phyloP scores from a whole-genome alignment of 352 stramenopile species.

The Globisporangium acanthophoron region DNA sequence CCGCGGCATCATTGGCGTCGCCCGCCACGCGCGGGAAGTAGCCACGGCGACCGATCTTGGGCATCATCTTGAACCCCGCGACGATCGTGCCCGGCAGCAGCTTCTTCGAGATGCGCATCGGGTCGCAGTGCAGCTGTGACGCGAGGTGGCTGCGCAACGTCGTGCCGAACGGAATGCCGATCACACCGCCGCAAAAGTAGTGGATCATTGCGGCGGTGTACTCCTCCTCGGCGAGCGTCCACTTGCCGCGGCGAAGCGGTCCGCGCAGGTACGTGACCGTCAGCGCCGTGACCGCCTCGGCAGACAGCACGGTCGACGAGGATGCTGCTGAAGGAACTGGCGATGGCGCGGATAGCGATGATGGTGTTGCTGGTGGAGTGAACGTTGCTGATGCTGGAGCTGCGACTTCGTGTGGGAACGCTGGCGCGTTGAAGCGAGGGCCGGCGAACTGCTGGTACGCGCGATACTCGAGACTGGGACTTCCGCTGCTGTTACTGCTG shows the following conservation, averaged over 20 bases:
- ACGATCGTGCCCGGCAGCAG: constrained; percentile 50
- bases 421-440: not conserved
- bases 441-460: not conserved
- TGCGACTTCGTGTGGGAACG: not conserved
- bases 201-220: constrained; percentile 59
- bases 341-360: not conserved
- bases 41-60: constrained; percentile 61
- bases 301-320: not conserved
- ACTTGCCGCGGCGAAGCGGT: constrained; percentile 57
- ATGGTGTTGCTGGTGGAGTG: not conserved
- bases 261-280: not conserved
- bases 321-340: not conserved
- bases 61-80: constrained; percentile 60
- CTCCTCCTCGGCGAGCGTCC: constrained; percentile 56
- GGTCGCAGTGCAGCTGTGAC: constrained; percentile 61
- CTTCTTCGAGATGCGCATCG: constrained; percentile 83
- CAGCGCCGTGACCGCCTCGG: not conserved
- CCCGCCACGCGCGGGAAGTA: constrained; percentile 49
- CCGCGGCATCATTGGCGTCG: constrained; percentile 27
- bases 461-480: not conserved
- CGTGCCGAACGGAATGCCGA: constrained; percentile 67
- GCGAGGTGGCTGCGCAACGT: constrained; percentile 69
- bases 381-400: not conserved
- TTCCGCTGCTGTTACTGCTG: not conserved
- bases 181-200: constrained; percentile 56